Base-by-base conservation (phyloP, 148 eudicot genomes). In the Pouteria glomerata region DNA sequence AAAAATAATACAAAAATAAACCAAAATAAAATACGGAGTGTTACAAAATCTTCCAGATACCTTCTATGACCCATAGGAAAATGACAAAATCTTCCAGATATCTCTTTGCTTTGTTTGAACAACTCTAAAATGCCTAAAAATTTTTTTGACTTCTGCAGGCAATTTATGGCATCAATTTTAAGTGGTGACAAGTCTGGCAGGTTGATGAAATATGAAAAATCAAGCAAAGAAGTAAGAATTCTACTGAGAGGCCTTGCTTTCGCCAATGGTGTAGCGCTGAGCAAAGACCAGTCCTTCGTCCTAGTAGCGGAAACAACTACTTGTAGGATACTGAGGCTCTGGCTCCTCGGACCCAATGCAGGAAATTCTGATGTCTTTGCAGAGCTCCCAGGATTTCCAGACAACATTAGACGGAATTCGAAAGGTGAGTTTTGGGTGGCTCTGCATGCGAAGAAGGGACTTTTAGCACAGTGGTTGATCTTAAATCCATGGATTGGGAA, bases 351-450 rank as follows among this genome's bases (percentile, higher is more conserved):
- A 59, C 85, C 88, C 11, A 83, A 85, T 31, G 81, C 84, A 3
- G 93, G 93, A 16, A 80, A 73, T 12, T 30, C 61, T 10, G 93
- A 92, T 27, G 80, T 80, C 57, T 92, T 90, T 37, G 80, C 80
- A 0, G 86, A 80, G 45, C 41, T 92, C 44, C 97, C 89, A 0
- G 96, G 97, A 14, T 86, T 66, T 74, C 93, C 88, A 3, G 88
- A 87, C 77, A 87, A 87, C 15, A 51, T 87, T 6, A 83, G 91
- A 76, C 81, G 83, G 39, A 87, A 87, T 58, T 53, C 85, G 5
- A 73, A 73, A 15, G 88, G 88, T 5, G 88, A 87, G 70, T 87
- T 89, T 68, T 92, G 97, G 97, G 96, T 92, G 19, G 96, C 87
- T 29, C 27, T 92, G 72, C 93, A 92, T 69, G 71, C 84, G 1